Percentiles rank a stretch among this genome's conserved stretches.
Evolutionary conservation across 2,329 filamentous ascomycete genomes (phyloP).

Genomic region (Pseudohalonectria lignicola): DNA sequence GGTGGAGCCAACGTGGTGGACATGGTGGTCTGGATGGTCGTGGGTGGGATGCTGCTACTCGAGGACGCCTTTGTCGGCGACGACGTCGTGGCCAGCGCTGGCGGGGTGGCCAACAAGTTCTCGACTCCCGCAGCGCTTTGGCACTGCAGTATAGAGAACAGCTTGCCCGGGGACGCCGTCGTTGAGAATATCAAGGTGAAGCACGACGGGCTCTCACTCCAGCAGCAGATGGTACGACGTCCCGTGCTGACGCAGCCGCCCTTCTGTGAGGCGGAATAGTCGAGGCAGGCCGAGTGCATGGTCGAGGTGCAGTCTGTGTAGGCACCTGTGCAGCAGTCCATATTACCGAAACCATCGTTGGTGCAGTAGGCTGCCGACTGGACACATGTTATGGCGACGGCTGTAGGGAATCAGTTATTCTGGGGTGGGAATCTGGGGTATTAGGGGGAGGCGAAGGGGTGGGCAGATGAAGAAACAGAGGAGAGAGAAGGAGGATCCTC

Average conservation of each 20-base stretch:
- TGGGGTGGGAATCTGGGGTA: too few species aligned
- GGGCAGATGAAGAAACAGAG: not conserved
- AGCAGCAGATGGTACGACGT: not conserved
- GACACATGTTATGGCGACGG: conserved; percentile 1
- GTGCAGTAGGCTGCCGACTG: conserved; percentile 4
- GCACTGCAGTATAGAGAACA: conserved; percentile 7
- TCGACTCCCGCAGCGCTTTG: not conserved
- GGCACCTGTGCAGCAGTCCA: conserved; percentile 7
- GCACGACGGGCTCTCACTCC: conserved; percentile 3
- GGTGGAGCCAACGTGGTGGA: not conserved
- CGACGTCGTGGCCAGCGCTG: not conserved
- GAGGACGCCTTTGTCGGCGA: not conserved
- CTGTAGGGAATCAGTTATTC: too few species aligned
- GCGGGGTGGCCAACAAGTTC: conserved; percentile 1
- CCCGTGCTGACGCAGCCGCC: not conserved
- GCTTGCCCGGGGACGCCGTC: conserved; percentile 3
- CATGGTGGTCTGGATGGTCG: not conserved
- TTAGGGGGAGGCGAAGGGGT: not conserved
- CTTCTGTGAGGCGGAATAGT: conserved; percentile 1
- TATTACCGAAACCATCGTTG: conserved; percentile 6
- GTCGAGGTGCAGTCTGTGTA: conserved; percentile 5
- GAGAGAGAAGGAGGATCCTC: not conserved
- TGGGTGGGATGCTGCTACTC: not conserved
- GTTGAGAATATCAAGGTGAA: conserved; percentile 6
- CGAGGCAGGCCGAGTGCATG: conserved; percentile 7